Percentiles rank a stretch among this genome's conserved stretches.
Conservation (phyloP, 768 basidiomycete genomes). For the Xerocomus brunneocitrinus region DNA sequence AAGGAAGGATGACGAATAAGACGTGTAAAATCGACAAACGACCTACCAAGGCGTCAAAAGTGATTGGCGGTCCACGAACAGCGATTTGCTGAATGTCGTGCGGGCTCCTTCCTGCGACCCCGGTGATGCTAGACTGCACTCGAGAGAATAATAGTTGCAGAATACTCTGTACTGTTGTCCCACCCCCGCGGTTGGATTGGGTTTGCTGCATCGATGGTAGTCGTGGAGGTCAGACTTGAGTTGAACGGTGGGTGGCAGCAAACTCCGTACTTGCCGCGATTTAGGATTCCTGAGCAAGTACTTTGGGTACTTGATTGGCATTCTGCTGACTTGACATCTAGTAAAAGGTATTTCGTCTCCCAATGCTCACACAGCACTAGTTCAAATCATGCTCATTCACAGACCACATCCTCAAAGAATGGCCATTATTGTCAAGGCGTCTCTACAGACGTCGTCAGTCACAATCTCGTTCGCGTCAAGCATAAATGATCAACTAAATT, state of each 20-base stretch:
- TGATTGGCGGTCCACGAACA: constrained; percentile 24
- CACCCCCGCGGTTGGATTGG: background rate
- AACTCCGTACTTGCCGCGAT: background rate
- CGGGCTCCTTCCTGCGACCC: constrained; percentile 12
- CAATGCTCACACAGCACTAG: too few relatives aligned
- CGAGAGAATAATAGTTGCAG: constrained; percentile 16
- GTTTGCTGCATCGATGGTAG: constrained; percentile 3
- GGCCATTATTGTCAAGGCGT: too few relatives aligned
- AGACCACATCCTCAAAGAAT: background rate
- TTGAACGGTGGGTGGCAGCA: background rate
- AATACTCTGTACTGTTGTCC: constrained; percentile 1
- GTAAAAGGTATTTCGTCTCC: too few relatives aligned
- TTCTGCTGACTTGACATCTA: background rate
- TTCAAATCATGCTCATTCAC: too few relatives aligned
- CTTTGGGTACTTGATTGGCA: background rate
- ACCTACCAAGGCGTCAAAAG: constrained; percentile 27
- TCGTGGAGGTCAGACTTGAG: background rate
- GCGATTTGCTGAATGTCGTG: constrained; percentile 28
- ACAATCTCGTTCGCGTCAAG: background rate
- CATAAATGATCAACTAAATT: constrained; percentile 1
- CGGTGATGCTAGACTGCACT: constrained; percentile 1
- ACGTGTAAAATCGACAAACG: background rate
- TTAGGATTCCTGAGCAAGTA: background rate
- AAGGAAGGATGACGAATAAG: background rate
- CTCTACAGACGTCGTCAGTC: background rate